These are phyloP conservation scores for Chaetomium cochliodes DNA, from an alignment of 495 filamentous ascomycete species.

Conservation along the genomic window DNA sequence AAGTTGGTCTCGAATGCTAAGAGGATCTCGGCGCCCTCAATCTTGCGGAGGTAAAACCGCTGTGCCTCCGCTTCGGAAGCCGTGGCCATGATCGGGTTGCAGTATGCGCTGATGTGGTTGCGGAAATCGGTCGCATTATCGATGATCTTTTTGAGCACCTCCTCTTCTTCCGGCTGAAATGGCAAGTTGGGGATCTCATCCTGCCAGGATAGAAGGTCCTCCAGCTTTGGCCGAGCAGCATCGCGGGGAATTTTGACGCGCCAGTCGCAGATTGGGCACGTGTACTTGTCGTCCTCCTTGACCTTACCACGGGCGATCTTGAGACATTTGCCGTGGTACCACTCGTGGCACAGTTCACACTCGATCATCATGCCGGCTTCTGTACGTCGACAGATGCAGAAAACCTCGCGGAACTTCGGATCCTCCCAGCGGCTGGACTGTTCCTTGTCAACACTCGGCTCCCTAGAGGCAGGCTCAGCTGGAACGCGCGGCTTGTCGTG, in stretches of 20 bases:
- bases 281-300: slow-evolving; percentile 98
- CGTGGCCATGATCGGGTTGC: slow-evolving; percentile 76
- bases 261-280: slow-evolving; percentile 97
- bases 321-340: slow-evolving; percentile 98
- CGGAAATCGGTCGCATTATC: slow-evolving; percentile 81
- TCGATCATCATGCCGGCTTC: slow-evolving; percentile 99
- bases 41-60: slow-evolving; percentile 97
- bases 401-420: slow-evolving; percentile 69
- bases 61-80: slow-evolving; percentile 82
- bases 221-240: slow-evolving; percentile 90
- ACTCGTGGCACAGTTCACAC: slow-evolving; percentile 96
- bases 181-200: slow-evolving; percentile 78
- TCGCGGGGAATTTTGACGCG: slow-evolving; percentile 98
- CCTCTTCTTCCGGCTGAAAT: slow-evolving; percentile 95
- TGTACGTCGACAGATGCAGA: slow-evolving; percentile 90
- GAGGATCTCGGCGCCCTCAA: slow-evolving; percentile 95
- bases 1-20: slow-evolving; percentile 93
- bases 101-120: slow-evolving; percentile 73
- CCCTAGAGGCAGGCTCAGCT: slow-evolving; percentile 86
- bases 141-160: slow-evolving; percentile 78
- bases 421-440: slow-evolving; percentile 50
- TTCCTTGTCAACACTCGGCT: slow-evolving; percentile 71
- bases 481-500: slow-evolving; percentile 81
- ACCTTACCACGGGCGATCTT: slow-evolving; percentile 98
- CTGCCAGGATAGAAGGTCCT: slow-evolving; percentile 86